A percentile compares a stretch with the other conserved stretches of the same genome.
Conservation (phyloP, 23 red algal genomes). For the Gracilariopsis chorda region DNA sequence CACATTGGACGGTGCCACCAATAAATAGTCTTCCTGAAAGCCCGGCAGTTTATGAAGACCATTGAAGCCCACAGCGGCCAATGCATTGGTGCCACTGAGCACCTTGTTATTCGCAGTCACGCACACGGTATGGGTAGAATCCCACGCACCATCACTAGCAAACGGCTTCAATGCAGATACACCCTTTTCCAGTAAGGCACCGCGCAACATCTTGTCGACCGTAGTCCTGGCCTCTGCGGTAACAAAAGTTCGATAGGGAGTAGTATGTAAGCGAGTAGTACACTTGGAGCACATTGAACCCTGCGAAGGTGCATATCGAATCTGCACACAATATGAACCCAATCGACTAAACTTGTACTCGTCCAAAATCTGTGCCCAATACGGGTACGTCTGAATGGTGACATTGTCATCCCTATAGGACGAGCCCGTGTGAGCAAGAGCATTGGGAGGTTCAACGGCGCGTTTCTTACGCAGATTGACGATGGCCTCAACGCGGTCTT, state of each 20-base stretch:
- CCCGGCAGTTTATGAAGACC: slow-evolving; percentile 17
- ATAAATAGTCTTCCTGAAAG: slow-evolving; percentile 28
- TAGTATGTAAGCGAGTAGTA: background rate
- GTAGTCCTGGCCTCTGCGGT: background rate
- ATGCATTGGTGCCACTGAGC: background rate
- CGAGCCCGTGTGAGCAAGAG: background rate
- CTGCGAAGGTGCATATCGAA: slow-evolving; percentile 3
- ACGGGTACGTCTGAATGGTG: slow-evolving; percentile 18
- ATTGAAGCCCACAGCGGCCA: background rate
- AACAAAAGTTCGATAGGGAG: background rate
- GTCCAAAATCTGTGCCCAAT: slow-evolving; percentile 35
- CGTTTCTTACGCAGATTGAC: slow-evolving; percentile 20
- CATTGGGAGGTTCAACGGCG: background rate
- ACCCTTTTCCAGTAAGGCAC: slow-evolving; percentile 5
- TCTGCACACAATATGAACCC: slow-evolving; percentile 23
- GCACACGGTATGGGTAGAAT: slow-evolving; percentile 3
- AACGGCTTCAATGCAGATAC: slow-evolving; percentile 3
- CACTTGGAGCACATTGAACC: background rate
- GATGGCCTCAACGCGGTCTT: slow-evolving; percentile 18
- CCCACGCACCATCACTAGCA: background rate
- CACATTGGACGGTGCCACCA: slow-evolving; percentile 31
- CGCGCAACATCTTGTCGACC: slow-evolving; percentile 28
- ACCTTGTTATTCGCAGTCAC: background rate
- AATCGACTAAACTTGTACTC: slow-evolving; percentile 35
- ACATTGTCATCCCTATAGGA: background rate